A percentile compares a stretch with the other conserved stretches of the same genome.
Evolutionary conservation across 2,329 filamentous ascomycete species (phyloP).

Genomic region (Helicocarpus griseus): DNA sequence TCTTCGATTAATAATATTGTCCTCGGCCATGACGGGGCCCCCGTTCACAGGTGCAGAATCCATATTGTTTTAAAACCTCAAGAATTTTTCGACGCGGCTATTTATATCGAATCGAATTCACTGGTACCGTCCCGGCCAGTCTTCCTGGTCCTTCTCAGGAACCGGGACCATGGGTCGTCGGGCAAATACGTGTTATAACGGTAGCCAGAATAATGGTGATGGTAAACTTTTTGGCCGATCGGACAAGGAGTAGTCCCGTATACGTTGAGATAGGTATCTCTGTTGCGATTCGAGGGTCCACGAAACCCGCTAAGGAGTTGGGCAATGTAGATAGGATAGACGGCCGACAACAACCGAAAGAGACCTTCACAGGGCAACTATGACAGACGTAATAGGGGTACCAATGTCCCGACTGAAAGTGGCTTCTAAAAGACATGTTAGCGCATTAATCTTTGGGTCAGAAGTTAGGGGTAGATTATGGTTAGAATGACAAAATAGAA

Average conservation of each 20-base stretch:
- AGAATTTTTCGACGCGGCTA: background rate
- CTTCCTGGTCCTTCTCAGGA: conserved; percentile 11
- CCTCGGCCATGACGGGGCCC: conserved; percentile 52
- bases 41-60: conserved; percentile 22
- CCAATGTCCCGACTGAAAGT: background rate
- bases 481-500: too few species aligned
- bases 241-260: background rate
- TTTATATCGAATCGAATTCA: background rate
- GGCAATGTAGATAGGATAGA: too few species aligned
- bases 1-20: conserved; percentile 95
- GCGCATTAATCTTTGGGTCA: background rate
- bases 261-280: background rate
- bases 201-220: background rate
- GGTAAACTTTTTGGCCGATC: background rate
- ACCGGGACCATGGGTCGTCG: conserved; percentile 12
- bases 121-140: conserved; percentile 9
- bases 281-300: background rate
- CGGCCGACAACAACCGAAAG: background rate
- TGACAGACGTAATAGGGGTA: background rate
- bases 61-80: conserved; percentile 19
- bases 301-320: background rate
- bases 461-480: background rate
- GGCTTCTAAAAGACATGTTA: background rate
- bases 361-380: background rate
- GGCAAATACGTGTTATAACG: background rate